Evolutionary conservation across 176 grass and related monocot species (phyloP).

Genomic region (Poa pratensis): DNA sequence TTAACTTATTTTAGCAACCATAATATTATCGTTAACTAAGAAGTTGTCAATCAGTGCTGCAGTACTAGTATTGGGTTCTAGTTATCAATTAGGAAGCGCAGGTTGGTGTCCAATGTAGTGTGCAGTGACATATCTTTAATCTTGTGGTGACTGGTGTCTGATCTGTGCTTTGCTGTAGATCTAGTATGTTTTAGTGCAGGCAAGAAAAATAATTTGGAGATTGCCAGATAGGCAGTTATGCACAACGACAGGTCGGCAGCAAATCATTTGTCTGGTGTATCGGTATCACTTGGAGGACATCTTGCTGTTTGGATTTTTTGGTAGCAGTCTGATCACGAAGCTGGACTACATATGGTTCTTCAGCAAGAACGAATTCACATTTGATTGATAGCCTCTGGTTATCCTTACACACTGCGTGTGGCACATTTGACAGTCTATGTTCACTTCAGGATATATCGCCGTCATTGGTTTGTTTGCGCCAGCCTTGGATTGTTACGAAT

Average conservation of each 20-base stretch:
- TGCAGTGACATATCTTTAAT: not conserved
- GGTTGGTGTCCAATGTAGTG: not conserved
- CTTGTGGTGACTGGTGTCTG: not conserved
- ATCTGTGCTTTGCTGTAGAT: not conserved
- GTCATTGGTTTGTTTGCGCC: not conserved
- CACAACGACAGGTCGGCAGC: not conserved
- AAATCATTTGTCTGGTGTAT: slow-evolving; percentile 21
- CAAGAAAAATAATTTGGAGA: not conserved
- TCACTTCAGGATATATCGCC: not conserved
- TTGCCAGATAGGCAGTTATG: slow-evolving; percentile 21
- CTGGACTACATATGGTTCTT: not conserved
- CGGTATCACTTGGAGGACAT: not conserved
- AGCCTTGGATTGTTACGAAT: not conserved
- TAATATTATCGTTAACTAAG: not conserved
- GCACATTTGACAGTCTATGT: not conserved
- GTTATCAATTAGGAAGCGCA: not conserved
- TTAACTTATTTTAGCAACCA: not conserved
- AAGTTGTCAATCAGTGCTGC: not conserved
- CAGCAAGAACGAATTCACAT: not conserved
- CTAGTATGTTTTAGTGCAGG: not conserved
- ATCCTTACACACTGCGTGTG: not conserved
- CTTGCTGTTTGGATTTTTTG: slow-evolving; percentile 20
- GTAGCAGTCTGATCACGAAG: not conserved
- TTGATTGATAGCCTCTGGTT: not conserved
- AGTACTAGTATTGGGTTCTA: not conserved